Percentiles rank a stretch among this genome's conserved stretches.
Conservation (phyloP, 2,329 filamentous ascomycete species). For the Chaetomiaceae sp. region DNA sequence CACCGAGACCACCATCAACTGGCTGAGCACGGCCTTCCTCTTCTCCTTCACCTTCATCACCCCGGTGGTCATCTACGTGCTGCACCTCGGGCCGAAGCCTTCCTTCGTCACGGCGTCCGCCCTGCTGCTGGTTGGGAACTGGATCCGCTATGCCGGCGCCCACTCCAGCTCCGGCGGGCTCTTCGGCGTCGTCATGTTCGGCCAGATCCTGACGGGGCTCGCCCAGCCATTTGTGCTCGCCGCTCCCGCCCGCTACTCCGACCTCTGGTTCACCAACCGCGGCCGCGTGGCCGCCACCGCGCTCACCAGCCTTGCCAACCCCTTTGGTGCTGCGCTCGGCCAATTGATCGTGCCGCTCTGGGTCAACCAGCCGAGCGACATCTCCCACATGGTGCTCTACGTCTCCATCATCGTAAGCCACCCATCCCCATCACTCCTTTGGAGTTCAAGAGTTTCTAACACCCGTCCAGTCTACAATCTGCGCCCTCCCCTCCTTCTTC, state of each 20-base stretch:
- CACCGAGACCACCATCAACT: slow-evolving; percentile 74
- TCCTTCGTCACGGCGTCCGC: slow-evolving; percentile 68
- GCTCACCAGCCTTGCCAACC: slow-evolving; percentile 77
- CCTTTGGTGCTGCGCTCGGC: slow-evolving; percentile 80
- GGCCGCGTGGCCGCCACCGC: slow-evolving; percentile 86
- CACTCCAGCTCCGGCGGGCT: slow-evolving; percentile 47
- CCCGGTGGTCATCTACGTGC: slow-evolving; percentile 67
- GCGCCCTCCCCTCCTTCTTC: slow-evolving; percentile 71
- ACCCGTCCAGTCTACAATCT: slow-evolving; percentile 50
- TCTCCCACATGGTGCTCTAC: slow-evolving; percentile 80
- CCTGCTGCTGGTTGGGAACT: slow-evolving; percentile 77
- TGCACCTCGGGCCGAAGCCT: slow-evolving; percentile 73
- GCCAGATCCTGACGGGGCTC: slow-evolving; percentile 83
- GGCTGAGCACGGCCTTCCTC: slow-evolving; percentile 82
- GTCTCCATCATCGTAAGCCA: slow-evolving; percentile 68
- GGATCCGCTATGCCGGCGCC: slow-evolving; percentile 78
- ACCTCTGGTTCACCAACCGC: slow-evolving; percentile 84
- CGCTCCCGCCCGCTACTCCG: slow-evolving; percentile 84
- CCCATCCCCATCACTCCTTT: neutral
- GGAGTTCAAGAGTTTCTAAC: slow-evolving; percentile 5
- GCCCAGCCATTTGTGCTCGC: slow-evolving; percentile 88
- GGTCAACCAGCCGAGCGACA: slow-evolving; percentile 55
- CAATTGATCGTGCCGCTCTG: slow-evolving; percentile 80
- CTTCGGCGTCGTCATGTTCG: slow-evolving; percentile 78
- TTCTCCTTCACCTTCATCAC: slow-evolving; percentile 73